These are phyloP conservation scores for Xylaria intraflava DNA, from an alignment of 495 filamentous ascomycete genomes.

Conservation along the genomic window DNA sequence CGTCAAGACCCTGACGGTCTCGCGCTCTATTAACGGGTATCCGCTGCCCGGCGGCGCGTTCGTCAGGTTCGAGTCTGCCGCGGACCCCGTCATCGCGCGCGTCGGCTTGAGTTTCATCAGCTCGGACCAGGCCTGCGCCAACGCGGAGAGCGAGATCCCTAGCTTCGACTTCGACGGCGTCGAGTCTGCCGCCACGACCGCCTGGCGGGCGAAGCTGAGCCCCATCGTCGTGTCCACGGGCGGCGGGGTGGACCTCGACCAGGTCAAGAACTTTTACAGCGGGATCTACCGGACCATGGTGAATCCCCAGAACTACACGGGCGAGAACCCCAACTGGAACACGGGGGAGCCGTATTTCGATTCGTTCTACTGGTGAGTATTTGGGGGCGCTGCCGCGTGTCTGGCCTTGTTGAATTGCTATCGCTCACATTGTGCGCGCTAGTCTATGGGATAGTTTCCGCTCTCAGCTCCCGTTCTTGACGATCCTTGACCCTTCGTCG, in stretches of 20 bases:
- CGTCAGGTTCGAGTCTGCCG: constrained; percentile 42
- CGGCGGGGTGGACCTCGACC: constrained; percentile 43
- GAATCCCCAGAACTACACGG: constrained; percentile 71
- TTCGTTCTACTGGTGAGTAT: constrained; percentile 63
- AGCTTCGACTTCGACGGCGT: constrained; percentile 57
- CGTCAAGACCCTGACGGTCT: constrained; percentile 50
- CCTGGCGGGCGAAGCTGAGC: constrained; percentile 60
- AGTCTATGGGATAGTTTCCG: constrained; percentile 67
- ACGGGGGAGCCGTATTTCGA: constrained; percentile 73
- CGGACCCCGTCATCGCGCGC: constrained; percentile 50
- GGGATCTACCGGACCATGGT: constrained; percentile 66
- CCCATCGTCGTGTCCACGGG: constrained; percentile 51
- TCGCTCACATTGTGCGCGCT: background rate
- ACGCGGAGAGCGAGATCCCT: constrained; percentile 63
- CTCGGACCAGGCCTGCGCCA: constrained; percentile 55
- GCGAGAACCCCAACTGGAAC: constrained; percentile 69
- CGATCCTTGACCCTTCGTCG: constrained; percentile 57
- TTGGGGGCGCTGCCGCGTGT: too few relatives aligned
- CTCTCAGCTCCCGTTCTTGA: constrained; percentile 64
- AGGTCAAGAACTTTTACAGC: constrained; percentile 61
- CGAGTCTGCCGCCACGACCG: constrained; percentile 43
- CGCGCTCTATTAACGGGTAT: constrained; percentile 55
- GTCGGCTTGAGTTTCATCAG: constrained; percentile 69
- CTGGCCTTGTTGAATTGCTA: background rate
- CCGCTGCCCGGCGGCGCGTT: constrained; percentile 64